Percentiles rank a stretch among this genome's conserved stretches.
phyloP scores from a whole-genome alignment of 768 basidiomycete species.

The Rhodotorula graminis region DNA sequence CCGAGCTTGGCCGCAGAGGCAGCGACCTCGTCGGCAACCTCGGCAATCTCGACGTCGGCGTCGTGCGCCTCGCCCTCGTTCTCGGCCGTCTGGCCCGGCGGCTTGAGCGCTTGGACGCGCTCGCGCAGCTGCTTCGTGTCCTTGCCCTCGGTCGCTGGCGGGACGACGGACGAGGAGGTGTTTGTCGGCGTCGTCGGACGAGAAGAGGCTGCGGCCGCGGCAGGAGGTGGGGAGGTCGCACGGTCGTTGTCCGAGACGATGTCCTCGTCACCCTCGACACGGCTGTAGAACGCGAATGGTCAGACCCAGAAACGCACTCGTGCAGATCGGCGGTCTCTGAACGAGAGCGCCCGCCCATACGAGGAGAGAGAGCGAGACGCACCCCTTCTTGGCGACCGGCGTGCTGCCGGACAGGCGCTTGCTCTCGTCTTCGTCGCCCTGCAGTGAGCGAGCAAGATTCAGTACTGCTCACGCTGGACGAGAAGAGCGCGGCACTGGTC shows the following conservation, averaged over 20 bases:
- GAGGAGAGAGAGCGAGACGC: not conserved
- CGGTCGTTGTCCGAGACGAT: conserved; percentile 4
- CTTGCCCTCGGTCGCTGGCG: conserved; percentile 25
- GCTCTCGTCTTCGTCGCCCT: conserved; percentile 29
- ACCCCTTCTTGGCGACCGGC: conserved; percentile 37
- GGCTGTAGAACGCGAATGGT: too few relatives aligned
- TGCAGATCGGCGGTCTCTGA: too few relatives aligned
- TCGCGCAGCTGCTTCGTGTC: conserved; percentile 35
- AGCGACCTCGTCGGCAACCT: conserved; percentile 19
- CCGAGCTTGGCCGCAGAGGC: conserved; percentile 10
- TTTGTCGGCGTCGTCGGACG: conserved; percentile 1
- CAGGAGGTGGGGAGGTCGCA: not conserved
- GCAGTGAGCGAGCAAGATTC: not conserved
- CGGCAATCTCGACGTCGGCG: conserved; percentile 20
- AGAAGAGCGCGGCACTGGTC: too few relatives aligned
- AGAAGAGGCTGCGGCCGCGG: not conserved
- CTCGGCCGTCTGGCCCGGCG: not conserved
- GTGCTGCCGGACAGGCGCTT: conserved; percentile 15
- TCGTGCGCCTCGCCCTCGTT: not conserved
- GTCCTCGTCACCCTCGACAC: conserved; percentile 4
- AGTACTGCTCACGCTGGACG: not conserved
- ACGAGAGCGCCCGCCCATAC: too few relatives aligned
- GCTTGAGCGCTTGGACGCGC: conserved; percentile 35
- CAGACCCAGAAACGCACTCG: too few relatives aligned
- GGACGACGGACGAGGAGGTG: not conserved